phyloP scores from a whole-genome alignment of 129 eudicot species.

The Flaveria robusta region DNA sequence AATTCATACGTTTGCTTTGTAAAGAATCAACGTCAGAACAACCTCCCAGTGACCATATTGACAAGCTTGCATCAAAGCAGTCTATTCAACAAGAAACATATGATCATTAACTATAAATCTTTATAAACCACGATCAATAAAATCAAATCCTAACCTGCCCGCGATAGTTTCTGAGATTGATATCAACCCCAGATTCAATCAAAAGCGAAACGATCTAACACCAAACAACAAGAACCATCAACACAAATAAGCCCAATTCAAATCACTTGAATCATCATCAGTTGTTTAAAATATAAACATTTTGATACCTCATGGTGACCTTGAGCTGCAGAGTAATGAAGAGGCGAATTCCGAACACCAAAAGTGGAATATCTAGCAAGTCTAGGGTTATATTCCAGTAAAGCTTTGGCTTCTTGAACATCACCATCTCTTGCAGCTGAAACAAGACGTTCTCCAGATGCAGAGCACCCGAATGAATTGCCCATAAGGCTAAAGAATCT shows the following conservation, averaged over 20 bases:
- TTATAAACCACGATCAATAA: not conserved
- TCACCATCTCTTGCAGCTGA: constrained; percentile 99
- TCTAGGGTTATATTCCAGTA: constrained; percentile 82
- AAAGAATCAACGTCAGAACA: constrained; percentile 78
- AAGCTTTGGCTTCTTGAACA: constrained; percentile 93
- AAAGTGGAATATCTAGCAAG: constrained; percentile 85
- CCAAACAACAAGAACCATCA: constrained; percentile 16
- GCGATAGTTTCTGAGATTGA: constrained; percentile 87
- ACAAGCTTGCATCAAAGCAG: constrained; percentile 99
- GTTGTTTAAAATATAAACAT: not conserved
- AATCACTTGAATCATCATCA: not conserved
- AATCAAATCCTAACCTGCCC: constrained; percentile 65
- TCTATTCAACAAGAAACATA: constrained; percentile 47
- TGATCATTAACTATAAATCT: not conserved
- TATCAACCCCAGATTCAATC: constrained; percentile 89
- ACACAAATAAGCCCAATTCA: not conserved
- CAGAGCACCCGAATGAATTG: constrained; percentile 93
- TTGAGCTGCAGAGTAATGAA: constrained; percentile 96
- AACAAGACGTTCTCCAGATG: constrained; percentile 91
- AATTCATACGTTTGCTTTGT: constrained; percentile 76
- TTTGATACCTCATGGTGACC: constrained; percentile 87
- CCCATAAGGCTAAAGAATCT: constrained; percentile 78
- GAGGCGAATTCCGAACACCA: constrained; percentile 91
- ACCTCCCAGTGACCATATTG: constrained; percentile 99
- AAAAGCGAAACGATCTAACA: constrained; percentile 71